Base-by-base conservation (phyloP, 2,329 filamentous ascomycete species). In the Phialophora expanda region DNA sequence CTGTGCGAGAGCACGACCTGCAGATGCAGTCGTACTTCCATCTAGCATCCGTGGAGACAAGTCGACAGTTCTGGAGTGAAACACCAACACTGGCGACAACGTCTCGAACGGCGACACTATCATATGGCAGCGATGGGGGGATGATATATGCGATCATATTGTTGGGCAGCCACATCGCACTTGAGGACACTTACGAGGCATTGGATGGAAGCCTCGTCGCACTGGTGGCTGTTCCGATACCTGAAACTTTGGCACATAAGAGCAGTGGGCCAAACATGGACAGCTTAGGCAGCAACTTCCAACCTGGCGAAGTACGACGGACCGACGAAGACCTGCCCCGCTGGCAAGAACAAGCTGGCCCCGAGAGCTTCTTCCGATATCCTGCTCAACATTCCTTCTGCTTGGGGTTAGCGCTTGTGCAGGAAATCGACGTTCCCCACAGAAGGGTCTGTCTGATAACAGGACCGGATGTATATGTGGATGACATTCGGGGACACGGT, bases 11-110 rank as follows among this genome's bases (percentile, higher is more conserved):
- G 83, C 54, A 78, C 80, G 61, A 66, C 22, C 87, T 88, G 85
- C 85, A 87, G 67, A 85, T 83, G 68, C 82, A 87, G 68, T 86
- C 86, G 0, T 88, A 88, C 72, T 88, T 88, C 73, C 86, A 88
- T 72, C 71, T 76, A 71, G 68, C 60, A 14, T 62, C 63, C n/a
- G 74, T 75, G 20, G 74, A 74, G 46, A 73, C 74, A 8, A 66
- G 61, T 34, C 71, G 72, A 46, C 74, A 77, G 1, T 71, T 76
- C 3, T 88, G 84, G 83, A 76, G 76, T 26, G 71, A 77, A 3
- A 75, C 75, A 3, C 79, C 84, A 0, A 76, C 88, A 8, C 80
- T 79, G 7, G 74, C 75, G 11, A 74, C 77, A 22, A 75, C 24
- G 20, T 51, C 55, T 28, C 38, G 41, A 11, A 34, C 61, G n/a